These are phyloP conservation scores for Coemansia sp. DNA, from an alignment of 192 early-diverging fungal species.

Conservation along the genomic window DNA sequence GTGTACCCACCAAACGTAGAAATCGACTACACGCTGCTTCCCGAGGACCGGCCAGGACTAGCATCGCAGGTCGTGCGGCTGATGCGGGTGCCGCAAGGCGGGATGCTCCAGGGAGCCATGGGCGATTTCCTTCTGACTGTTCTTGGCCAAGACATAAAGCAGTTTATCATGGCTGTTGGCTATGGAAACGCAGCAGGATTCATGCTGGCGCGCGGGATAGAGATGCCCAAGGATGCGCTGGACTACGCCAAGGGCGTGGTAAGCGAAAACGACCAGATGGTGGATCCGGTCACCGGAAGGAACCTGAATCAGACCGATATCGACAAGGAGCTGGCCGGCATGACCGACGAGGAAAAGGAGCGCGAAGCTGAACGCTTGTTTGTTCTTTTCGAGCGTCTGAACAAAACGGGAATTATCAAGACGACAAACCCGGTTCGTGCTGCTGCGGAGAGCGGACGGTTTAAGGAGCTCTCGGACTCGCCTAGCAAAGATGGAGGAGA, in stretches of 20 bases:
- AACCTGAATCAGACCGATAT: slow-evolving; percentile 51
- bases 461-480: slow-evolving; percentile 29
- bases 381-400: slow-evolving; percentile 91
- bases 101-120: slow-evolving; percentile 34
- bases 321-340: slow-evolving; percentile 64
- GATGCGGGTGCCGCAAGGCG: slow-evolving; percentile 36
- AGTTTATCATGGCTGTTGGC: slow-evolving; percentile 64
- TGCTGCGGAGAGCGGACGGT: slow-evolving; percentile 54
- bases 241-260: slow-evolving; percentile 17
- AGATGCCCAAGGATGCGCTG: slow-evolving; percentile 48
- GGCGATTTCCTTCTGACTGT: slow-evolving; percentile 47
- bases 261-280: slow-evolving; percentile 8
- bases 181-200: slow-evolving; percentile 96
- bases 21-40: slow-evolving; percentile 30
- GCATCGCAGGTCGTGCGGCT: slow-evolving; percentile 37
- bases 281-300: slow-evolving; percentile 93
- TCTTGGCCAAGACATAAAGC: slow-evolving; percentile 40
- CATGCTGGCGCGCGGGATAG: slow-evolving; percentile 72
- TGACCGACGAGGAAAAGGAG: slow-evolving; percentile 98
- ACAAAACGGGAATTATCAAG: slow-evolving; percentile 88
- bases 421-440: slow-evolving; percentile 70
- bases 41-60: slow-evolving; percentile 34
- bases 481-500: not conserved
- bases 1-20: slow-evolving; percentile 20
- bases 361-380: slow-evolving; percentile 88